Base-by-base conservation (phyloP, 805 yeast species). In the Wickerhamomyces queroliae region DNA sequence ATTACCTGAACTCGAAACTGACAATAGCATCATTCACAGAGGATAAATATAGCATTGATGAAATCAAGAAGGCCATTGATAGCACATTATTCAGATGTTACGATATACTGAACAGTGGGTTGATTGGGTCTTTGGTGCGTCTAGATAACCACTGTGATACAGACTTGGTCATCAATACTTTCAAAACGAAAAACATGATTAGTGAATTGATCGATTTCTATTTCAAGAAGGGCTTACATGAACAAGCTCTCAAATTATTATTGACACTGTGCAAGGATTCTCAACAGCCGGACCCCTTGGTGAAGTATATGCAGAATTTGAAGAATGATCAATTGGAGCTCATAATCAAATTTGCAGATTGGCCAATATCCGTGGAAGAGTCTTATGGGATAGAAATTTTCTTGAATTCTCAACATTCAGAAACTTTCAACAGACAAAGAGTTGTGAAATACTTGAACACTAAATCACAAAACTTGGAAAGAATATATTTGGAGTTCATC, bases 111-210 rank as follows among this genome's bases (percentile, higher is more conserved):
- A 76, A 77, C 39, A 84, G 86, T 0, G 72, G 82, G 45, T 67
- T 91, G 56, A 72, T 91, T 12, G 95, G 91, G 0, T 93, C 98
- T 0, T 72, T 91, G 17, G 67, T 91, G 5, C 68, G 98, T 36
- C 70, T 88, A 2, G 74, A 76, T 21, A 93, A 90, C 57, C 66
- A 69, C 48, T 88, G 97, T 63, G 80, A 82, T 49, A 70, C 81
- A 5, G 64, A 67, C 2, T 67, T 76, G 2, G 95, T 87, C 2
- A 74, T 76, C 36, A 58, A 62, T 10, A 70, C 74, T 37, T 69
- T 88, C 22, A 57, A 69, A 10, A 53, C 62, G 4, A 63, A 70
- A 7, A 62, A 67, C 3, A 71, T 76, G 53, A 74, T 75, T 49
- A 72, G 73, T 24, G 96, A 88, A 50, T 65, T 90, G 31, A 70